Evolutionary conservation across 495 filamentous ascomycete genomes (phyloP), one percentile per base, ranked within the genome.

Genomic region (Hypoxylon lienhwacheense): DNA sequence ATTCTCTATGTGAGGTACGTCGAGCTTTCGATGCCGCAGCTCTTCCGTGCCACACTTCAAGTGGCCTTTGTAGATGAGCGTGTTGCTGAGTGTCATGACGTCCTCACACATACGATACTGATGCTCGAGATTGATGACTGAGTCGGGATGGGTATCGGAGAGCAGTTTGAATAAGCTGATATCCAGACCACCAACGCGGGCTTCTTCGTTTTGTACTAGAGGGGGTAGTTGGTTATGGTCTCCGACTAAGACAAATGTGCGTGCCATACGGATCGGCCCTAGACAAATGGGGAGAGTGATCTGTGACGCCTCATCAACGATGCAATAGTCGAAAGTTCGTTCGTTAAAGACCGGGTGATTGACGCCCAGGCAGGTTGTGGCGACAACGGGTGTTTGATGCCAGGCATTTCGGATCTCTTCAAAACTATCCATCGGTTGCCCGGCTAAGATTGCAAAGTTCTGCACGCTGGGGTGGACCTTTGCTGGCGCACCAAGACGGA

Each of bases 71-170:
- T 98, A 98, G 65, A 98, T 96, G 20, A 98, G 83, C 4, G 81
- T 88, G 72, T 97, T 97, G 45, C 89, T 91, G 17, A 98, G 80
- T 8, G 83, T 79, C 93, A 97, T 97, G 44, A 98, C 87, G 22
- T 97, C 92, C 37, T 91, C 86, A 63, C 89, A 95, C 93, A 98
- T 98, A 59, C 93, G 90, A 63, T 98, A 98, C 66, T 98, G 93
- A 59, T 95, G 90, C 61, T 91, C 90, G 1, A 98, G 83, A 54
- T 86, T 91, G 56, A 91, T 87, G 7, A 97, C 90, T 1, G 90
- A 89, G 16, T 80, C 67, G 0, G 93, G 93, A 55, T 97, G 91
- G 0, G 78, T 78, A 60, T 97, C 92, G 11, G 88, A 96, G 16
- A 98, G 82, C 7, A 91, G 75, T 61, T 93, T 95, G 76, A 98